Percentiles rank a stretch among this genome's conserved stretches.
Evolutionary conservation across 2,329 filamentous ascomycete genomes (phyloP).

Genomic region (Colletotrichum caudatum): DNA sequence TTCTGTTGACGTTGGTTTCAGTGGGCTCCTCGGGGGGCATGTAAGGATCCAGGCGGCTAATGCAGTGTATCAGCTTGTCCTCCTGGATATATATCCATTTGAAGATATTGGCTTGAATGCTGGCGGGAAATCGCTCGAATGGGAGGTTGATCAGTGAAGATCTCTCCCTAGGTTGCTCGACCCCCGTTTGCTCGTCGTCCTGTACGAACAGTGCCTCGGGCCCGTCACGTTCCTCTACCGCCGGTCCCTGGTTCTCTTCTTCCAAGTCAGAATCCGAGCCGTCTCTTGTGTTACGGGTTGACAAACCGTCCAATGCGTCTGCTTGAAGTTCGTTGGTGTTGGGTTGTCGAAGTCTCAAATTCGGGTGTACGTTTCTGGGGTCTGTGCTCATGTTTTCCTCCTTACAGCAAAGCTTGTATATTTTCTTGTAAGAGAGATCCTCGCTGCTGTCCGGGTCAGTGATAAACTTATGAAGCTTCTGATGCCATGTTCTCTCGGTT

Average conservation of each 20-base stretch:
- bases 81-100: slow-evolving; percentile 51
- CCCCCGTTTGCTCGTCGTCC: not conserved
- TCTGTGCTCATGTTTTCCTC: slow-evolving; percentile 51
- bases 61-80: slow-evolving; percentile 53
- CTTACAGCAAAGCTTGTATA: slow-evolving; percentile 48
- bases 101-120: slow-evolving; percentile 53
- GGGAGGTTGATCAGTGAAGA: slow-evolving; percentile 35
- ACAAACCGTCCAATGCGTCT: not conserved
- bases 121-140: slow-evolving; percentile 49
- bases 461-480: slow-evolving; percentile 2
- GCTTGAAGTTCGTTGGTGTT: slow-evolving; percentile 2
- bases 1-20: slow-evolving; percentile 19
- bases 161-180: not conserved
- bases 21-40: slow-evolving; percentile 42
- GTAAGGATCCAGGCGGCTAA: slow-evolving; percentile 58
- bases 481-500: slow-evolving; percentile 20
- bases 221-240: not conserved
- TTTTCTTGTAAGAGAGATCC: slow-evolving; percentile 24
- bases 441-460: not conserved
- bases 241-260: not conserved
- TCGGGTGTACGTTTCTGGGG: slow-evolving; percentile 46
- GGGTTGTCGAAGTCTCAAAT: slow-evolving; percentile 44
- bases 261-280: not conserved
- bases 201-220: slow-evolving; percentile 28
- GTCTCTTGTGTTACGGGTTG: too few species aligned